Conservation (phyloP, 768 basidiomycete species). For the Tricholoma flavovirens region DNA sequence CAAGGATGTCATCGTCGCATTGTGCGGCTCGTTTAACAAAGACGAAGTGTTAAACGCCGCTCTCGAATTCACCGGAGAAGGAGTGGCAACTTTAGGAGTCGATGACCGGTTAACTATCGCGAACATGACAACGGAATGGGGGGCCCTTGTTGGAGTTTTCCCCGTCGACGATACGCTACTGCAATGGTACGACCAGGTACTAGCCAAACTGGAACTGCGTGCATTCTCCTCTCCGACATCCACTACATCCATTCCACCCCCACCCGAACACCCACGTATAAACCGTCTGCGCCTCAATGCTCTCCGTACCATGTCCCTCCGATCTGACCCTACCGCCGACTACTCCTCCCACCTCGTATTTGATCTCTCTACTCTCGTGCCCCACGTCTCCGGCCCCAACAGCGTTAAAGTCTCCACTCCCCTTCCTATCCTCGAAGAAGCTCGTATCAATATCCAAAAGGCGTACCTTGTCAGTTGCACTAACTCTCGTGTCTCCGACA, state of each 20-base stretch:
- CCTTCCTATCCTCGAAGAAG: conserved; percentile 72
- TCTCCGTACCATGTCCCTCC: conserved; percentile 46
- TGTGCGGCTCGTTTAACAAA: conserved; percentile 92
- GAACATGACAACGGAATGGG: conserved; percentile 99
- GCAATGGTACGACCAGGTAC: conserved; percentile 76
- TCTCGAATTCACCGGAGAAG: conserved; percentile 92
- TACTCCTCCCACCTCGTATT: conserved; percentile 88
- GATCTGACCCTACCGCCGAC: conserved; percentile 70
- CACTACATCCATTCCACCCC: conserved; percentile 53
- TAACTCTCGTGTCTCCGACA: conserved; percentile 93
- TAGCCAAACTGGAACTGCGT: conserved; percentile 70
- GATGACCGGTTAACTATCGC: conserved; percentile 95
- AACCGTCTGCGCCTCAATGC: conserved; percentile 66
- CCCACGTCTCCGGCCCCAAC: conserved; percentile 96
- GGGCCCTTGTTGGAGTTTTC: conserved; percentile 92
- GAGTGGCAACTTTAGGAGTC: conserved; percentile 68
- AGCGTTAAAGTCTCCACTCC: conserved; percentile 97
- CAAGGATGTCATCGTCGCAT: conserved; percentile 96
- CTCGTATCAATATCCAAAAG: conserved; percentile 82
- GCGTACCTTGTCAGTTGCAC: conserved; percentile 99
- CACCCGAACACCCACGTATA: conserved; percentile 81
- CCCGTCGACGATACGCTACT: conserved; percentile 81
- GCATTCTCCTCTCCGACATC: conserved; percentile 56
- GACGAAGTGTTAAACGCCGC: conserved; percentile 97
- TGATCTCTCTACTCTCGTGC: conserved; percentile 90